A percentile compares a stretch with the other conserved stretches of the same genome.
phyloP scores from a whole-genome alignment of 2,329 filamentous ascomycete genomes.

The Aspergillus floridensis region DNA sequence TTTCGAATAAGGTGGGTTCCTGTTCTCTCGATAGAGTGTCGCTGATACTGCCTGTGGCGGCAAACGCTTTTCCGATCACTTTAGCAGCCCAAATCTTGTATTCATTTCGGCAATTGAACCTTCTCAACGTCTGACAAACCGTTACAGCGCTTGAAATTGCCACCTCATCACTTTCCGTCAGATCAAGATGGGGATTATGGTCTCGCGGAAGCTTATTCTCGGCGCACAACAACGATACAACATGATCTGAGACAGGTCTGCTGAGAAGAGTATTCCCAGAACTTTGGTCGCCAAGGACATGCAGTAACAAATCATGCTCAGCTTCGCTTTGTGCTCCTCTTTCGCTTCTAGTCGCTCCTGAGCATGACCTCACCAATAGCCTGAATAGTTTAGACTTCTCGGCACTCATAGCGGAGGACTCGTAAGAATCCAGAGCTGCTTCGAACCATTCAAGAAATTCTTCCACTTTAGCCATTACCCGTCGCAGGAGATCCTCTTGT shows the following conservation, averaged over 20 bases:
- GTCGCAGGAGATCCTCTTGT: conserved; percentile 76
- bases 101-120: conserved; percentile 60
- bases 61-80: conserved; percentile 79
- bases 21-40: conserved; percentile 48
- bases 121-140: conserved; percentile 73
- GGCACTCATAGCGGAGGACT: conserved; percentile 51
- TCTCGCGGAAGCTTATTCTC: conserved; percentile 65
- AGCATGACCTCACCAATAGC: conserved; percentile 67
- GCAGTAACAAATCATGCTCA: conserved; percentile 78
- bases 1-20: conserved; percentile 26
- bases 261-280: conserved; percentile 65
- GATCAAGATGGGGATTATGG: conserved; percentile 55
- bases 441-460: conserved; percentile 77
- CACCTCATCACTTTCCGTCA: conserved; percentile 65
- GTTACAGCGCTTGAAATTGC: conserved; percentile 62
- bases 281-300: conserved; percentile 72
- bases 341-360: conserved; percentile 64
- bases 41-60: conserved; percentile 65
- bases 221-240: conserved; percentile 59
- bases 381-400: conserved; percentile 59
- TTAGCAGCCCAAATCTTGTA: conserved; percentile 84
- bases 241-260: conserved; percentile 57
- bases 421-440: conserved; percentile 63
- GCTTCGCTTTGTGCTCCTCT: conserved; percentile 67
- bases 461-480: conserved; percentile 72